Conservation (phyloP, 768 basidiomycete species). For the Trametes sanguinea region DNA sequence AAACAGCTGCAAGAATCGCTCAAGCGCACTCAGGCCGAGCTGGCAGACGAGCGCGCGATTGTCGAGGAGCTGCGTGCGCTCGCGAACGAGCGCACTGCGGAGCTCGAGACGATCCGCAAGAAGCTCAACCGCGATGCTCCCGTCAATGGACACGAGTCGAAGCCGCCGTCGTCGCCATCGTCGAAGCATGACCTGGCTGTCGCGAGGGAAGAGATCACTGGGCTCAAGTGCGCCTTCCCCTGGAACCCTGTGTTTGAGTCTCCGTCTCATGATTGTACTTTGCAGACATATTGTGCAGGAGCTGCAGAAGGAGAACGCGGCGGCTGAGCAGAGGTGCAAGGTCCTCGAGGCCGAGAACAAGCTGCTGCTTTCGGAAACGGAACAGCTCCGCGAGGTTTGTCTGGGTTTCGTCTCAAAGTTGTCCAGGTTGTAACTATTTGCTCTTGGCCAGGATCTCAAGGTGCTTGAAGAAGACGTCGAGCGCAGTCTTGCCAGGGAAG, state of each 20-base stretch:
- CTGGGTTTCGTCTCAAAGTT: not conserved
- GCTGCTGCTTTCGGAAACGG: slow-evolving; percentile 61
- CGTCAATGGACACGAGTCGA: slow-evolving; percentile 44
- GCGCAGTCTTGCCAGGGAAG: slow-evolving; percentile 54
- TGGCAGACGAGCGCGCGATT: slow-evolving; percentile 35
- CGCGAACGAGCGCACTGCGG: slow-evolving; percentile 44
- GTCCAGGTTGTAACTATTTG: not conserved
- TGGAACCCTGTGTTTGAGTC: not conserved
- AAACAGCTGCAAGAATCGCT: slow-evolving; percentile 22
- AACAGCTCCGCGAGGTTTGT: slow-evolving; percentile 71
- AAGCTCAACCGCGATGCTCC: slow-evolving; percentile 59
- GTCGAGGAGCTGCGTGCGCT: slow-evolving; percentile 34
- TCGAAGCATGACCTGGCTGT: slow-evolving; percentile 55
- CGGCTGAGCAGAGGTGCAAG: slow-evolving; percentile 62
- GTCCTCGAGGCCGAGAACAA: slow-evolving; percentile 79
- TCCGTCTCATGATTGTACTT: not conserved
- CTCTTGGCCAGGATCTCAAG: slow-evolving; percentile 60
- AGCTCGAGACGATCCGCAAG: slow-evolving; percentile 61
- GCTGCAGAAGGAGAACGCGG: slow-evolving; percentile 77
- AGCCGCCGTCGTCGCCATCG: slow-evolving; percentile 31
- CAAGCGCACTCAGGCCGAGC: slow-evolving; percentile 35
- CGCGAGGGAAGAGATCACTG: slow-evolving; percentile 69
- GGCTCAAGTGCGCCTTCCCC: slow-evolving; percentile 64
- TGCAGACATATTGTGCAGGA: slow-evolving; percentile 84
- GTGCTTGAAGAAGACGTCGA: slow-evolving; percentile 77